Evolutionary conservation across 805 yeast genomes (phyloP), one percentile per base, ranked within the genome.

Genomic region (Geotrichum ghanense): DNA sequence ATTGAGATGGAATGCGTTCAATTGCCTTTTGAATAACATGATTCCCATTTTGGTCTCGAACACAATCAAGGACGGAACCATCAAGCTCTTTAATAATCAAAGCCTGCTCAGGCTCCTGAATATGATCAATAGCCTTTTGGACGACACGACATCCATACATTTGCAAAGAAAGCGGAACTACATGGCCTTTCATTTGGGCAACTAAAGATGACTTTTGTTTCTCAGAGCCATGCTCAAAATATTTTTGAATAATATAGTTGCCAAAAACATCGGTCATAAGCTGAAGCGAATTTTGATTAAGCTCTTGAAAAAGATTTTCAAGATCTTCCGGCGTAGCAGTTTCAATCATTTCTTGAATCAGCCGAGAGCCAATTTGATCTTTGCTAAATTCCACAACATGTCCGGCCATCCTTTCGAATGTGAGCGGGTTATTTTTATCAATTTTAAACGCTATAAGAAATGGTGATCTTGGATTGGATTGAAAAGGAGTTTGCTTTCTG

Each of bases 141-240:
- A 92, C 69, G 1, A 97, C 96, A 54, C 98, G 75, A 1, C 97
- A 92, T 10, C 98, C 98, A 63, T 92, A 97, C 25, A 95, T 94
- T 58, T 89, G 89, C 50, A 85, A 70, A 0, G 97, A 95, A 52
- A 92, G 83, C 39, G 81, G 70, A 39, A 84, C 80, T 57, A 89
- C 75, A 39, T 79, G 79, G 1, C 83, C 76, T 2, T 88, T 73
- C 3, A 94, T 86, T 52, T 79, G 79, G 51, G 75, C 69, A 24
- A 90, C 82, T 42, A 92, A 64, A 14, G 71, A 64, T 12, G 83
- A 69, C 50, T 95, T 71, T 65, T 90, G 94, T 50, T 74, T 81
- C 34, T 72, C 71, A 31, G 73, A 68, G 22, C 88, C 82, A 53
- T 79, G 75, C 60, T 89, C 97, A 53, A 92, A 71, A 47, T 92